Evolutionary conservation across 352 stramenopile species (phyloP), one percentile per base, ranked within the genome.

Genomic region (Phytopythium oedochilum): DNA sequence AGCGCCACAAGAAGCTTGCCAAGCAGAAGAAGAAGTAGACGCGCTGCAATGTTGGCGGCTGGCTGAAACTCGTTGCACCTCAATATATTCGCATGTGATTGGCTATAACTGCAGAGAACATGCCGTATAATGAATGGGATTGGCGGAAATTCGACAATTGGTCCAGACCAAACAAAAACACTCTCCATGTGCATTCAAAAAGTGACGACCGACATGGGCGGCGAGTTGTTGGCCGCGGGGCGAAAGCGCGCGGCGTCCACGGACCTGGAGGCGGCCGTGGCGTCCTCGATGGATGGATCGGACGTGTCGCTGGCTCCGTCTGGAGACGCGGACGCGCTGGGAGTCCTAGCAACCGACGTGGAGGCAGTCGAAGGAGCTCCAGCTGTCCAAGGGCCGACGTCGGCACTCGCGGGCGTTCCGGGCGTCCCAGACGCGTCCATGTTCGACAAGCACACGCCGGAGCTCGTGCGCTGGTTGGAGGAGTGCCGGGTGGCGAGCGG

Each of bases 1-100:
- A 99, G 70, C 85, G 90, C 55, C 91, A 97, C 59, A 98, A 98
- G 64, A 98, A 98, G 59, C 86, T 98, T 54, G 79, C 91, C 0
- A 96, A 98, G 58, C 81, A 92, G 60, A 97, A 94, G 58, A 91
- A 91, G 35, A 55, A 55, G 49, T 55, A 55, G 49, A 29, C 26
- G 44, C 25, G 12, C 1, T 7, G 3, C 14, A 15, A 3, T n/a
- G n/a, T n/a, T n/a, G 17, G 11, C 2, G 38, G 38, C 38, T 12
- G 38, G 23, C 40, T 46, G 6, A 11, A 31, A 46, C 40, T 8
- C 11, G 40, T 46, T 46, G 40, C 11, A 29, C 8, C 18, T 2
- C 22, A 31, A 9, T 11, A 32, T 32, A n/a, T 11, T 34, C 26
- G 10, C 25, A 26, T 36, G 32, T 36, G 32, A 15, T 36, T 36